Conservation (phyloP, 1,284 basidiomycete species). For the Malassezia slooffiae region DNA sequence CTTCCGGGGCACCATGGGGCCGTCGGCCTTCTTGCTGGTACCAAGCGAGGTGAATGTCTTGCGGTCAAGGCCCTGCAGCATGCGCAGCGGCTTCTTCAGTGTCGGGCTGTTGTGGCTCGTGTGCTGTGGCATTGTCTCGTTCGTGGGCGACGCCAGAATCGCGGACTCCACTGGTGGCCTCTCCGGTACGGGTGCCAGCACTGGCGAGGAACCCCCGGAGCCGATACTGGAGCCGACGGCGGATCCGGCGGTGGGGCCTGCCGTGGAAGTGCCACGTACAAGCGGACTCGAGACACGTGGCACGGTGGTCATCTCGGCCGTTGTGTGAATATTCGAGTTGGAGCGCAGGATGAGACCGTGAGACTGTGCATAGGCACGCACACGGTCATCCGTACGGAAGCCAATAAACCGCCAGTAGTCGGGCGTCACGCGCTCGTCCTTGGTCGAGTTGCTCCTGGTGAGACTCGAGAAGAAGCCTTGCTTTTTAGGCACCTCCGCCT, state of each 20-base stretch:
- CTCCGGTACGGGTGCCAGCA: too few relatives aligned
- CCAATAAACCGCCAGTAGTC: slow-evolving; percentile 49
- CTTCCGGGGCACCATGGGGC: background rate
- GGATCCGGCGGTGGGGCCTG: too few relatives aligned
- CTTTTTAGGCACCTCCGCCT: slow-evolving; percentile 21
- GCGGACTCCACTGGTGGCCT: too few relatives aligned
- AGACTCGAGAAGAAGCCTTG: slow-evolving; percentile 29
- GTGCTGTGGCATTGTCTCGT: too few relatives aligned
- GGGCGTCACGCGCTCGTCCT: slow-evolving; percentile 38
- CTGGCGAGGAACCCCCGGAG: too few relatives aligned
- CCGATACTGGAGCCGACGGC: too few relatives aligned
- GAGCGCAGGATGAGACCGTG: background rate
- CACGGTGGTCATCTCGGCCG: too few relatives aligned
- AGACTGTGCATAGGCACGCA: slow-evolving; percentile 28
- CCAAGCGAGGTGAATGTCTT: slow-evolving; percentile 6
- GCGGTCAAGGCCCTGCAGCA: slow-evolving; percentile 12
- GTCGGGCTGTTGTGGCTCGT: too few relatives aligned
- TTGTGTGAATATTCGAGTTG: too few relatives aligned
- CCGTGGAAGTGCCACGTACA: too few relatives aligned
- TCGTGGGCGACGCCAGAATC: too few relatives aligned
- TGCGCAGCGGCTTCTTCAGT: background rate
- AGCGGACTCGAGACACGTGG: too few relatives aligned
- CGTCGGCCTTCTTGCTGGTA: slow-evolving; percentile 7
- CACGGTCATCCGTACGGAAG: slow-evolving; percentile 35
- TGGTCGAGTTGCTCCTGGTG: slow-evolving; percentile 12